Evolutionary conservation across 2,329 filamentous ascomycete genomes (phyloP).

Genomic region (Septoria linicola): DNA sequence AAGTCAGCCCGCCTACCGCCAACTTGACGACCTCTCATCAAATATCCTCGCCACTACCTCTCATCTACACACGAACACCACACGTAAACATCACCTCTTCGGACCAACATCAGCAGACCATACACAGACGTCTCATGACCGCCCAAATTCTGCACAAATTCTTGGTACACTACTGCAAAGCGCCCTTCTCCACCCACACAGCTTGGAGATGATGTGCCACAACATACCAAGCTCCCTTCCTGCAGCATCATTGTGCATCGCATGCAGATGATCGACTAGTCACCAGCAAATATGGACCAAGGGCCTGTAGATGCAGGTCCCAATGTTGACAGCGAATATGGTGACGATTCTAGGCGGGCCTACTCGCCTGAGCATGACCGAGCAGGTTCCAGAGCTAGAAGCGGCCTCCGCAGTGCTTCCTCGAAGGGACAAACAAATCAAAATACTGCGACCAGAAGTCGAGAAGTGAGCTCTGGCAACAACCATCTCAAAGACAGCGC

Average conservation of each 20-base stretch:
- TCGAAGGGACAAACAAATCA: constrained; percentile 4
- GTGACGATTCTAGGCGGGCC: constrained; percentile 15
- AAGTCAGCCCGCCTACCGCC: too few relatives aligned
- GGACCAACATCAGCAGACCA: too few relatives aligned
- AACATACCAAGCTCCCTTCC: constrained; percentile 9
- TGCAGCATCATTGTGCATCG: constrained; percentile 10
- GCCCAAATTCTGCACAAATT: too few relatives aligned
- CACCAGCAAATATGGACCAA: constrained; percentile 29
- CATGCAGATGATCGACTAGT: constrained; percentile 5
- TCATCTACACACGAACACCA: too few relatives aligned
- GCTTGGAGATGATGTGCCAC: constrained; percentile 14
- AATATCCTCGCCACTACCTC: too few relatives aligned
- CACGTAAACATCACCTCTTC: too few relatives aligned
- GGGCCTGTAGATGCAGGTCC: constrained; percentile 36
- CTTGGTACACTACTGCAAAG: not conserved
- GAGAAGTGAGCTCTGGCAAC: not conserved
- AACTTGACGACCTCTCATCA: too few relatives aligned
- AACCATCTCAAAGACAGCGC: constrained; percentile 11
- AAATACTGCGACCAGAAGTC: constrained; percentile 8
- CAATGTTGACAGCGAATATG: constrained; percentile 29
- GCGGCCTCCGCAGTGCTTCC: constrained; percentile 13
- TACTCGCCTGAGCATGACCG: constrained; percentile 24
- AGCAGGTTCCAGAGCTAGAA: constrained; percentile 8
- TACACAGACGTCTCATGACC: too few relatives aligned
- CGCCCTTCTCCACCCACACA: not conserved